A percentile compares a stretch with the other conserved stretches of the same genome.
Evolutionary conservation across 1,139 yeast species (phyloP).

Genomic region (Sugiyamaella paludigena): DNA sequence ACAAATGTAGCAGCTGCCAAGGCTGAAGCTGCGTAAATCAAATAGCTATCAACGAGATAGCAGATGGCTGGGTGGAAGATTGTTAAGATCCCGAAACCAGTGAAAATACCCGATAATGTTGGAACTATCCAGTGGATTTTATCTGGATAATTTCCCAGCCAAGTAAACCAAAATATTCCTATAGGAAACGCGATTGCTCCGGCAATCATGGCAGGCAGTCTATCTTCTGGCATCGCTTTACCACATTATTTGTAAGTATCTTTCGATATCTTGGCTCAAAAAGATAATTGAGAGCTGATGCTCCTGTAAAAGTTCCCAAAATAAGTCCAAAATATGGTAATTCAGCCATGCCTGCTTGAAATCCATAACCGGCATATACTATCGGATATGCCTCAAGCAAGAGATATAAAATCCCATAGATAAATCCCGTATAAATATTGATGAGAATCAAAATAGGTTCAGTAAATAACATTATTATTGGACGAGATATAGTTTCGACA

Average conservation of each 20-base stretch:
- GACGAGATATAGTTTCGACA: slow-evolving; percentile 68
- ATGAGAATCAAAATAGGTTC: slow-evolving; percentile 74
- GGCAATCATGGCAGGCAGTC: slow-evolving; percentile 55
- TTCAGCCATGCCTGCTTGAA: slow-evolving; percentile 58
- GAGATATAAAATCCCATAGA: slow-evolving; percentile 80
- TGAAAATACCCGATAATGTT: slow-evolving; percentile 63
- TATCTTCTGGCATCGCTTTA: slow-evolving; percentile 43
- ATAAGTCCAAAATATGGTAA: slow-evolving; percentile 42
- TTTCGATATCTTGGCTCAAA: slow-evolving; percentile 40
- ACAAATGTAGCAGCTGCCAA: slow-evolving; percentile 84
- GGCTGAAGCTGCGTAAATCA: slow-evolving; percentile 78
- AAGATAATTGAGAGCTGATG: slow-evolving; percentile 39
- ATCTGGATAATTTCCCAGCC: slow-evolving; percentile 73
- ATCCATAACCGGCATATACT: slow-evolving; percentile 58
- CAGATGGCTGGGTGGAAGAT: slow-evolving; percentile 76
- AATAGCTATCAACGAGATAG: slow-evolving; percentile 77
- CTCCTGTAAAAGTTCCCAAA: slow-evolving; percentile 48
- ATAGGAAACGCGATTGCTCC: slow-evolving; percentile 71
- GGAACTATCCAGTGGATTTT: slow-evolving; percentile 78
- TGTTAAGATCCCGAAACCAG: slow-evolving; percentile 72
- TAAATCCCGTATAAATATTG: slow-evolving; percentile 75
- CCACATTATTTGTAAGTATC: slow-evolving; percentile 49
- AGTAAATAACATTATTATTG: slow-evolving; percentile 60
- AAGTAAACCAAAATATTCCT: slow-evolving; percentile 81
- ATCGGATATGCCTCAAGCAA: slow-evolving; percentile 78